Evolutionary conservation across 768 basidiomycete species (phyloP).

Genomic region (Leccinum obscurum): DNA sequence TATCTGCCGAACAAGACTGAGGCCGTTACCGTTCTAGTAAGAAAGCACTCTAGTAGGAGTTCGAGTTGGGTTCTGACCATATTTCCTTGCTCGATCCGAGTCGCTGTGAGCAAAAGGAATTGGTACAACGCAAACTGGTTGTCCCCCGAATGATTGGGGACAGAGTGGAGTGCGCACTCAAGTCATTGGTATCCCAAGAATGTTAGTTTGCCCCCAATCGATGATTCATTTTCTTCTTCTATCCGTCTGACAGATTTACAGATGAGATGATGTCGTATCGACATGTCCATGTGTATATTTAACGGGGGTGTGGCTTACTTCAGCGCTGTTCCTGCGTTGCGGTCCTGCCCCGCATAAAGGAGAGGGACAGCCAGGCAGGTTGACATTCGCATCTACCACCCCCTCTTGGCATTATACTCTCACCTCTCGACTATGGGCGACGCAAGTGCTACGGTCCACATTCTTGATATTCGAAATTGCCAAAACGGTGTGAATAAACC

Average conservation of each 20-base stretch:
- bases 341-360: constrained; percentile 4
- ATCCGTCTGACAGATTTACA: background rate
- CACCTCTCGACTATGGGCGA: constrained; percentile 21
- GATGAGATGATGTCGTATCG: background rate
- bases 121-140: background rate
- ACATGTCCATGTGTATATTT: background rate
- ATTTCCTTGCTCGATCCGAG: background rate
- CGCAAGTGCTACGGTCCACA: constrained; percentile 15
- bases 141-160: background rate
- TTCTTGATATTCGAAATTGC: constrained; percentile 25
- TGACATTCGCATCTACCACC: background rate
- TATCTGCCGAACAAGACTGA: background rate
- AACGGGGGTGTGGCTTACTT: constrained; percentile 16
- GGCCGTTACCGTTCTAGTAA: background rate
- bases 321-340: background rate
- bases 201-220: background rate
- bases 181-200: background rate
- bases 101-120: background rate
- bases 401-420: background rate
- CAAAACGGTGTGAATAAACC: constrained; percentile 5
- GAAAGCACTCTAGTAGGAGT: background rate
- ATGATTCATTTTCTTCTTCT: background rate
- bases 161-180: background rate
- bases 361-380: background rate
- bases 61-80: background rate